phyloP scores from a whole-genome alignment of 768 basidiomycete species.

The Hirschioporus abietinus region DNA sequence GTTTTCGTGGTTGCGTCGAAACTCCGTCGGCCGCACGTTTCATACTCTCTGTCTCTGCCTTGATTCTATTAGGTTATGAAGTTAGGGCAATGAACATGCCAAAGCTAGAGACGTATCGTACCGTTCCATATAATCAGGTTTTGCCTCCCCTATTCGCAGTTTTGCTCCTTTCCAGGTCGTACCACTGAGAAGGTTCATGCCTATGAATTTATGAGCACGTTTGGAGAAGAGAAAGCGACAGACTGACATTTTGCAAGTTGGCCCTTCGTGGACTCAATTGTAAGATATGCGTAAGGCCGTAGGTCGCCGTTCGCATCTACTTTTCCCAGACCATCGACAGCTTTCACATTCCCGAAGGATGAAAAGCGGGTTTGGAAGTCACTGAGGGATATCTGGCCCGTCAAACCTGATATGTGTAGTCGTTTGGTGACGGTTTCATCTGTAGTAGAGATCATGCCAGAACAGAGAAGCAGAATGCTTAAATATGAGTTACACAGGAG shows the following conservation, averaged over 20 bases:
- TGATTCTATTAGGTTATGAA: conserved; percentile 23
- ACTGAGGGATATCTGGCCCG: conserved; percentile 50
- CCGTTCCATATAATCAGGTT: conserved; percentile 66
- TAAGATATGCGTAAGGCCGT: conserved; percentile 69
- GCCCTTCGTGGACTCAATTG: conserved; percentile 55
- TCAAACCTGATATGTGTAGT: conserved; percentile 72
- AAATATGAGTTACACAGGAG: no score
- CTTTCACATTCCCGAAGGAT: conserved; percentile 62
- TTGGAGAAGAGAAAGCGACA: conserved; percentile 1
- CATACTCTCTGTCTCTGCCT: conserved; percentile 17
- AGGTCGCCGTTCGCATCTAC: conserved; percentile 61
- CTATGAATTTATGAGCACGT: conserved; percentile 27
- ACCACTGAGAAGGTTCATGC: conserved; percentile 72
- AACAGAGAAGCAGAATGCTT: no score
- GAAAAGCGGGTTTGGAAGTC: conserved; percentile 58
- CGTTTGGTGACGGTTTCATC: conserved; percentile 41
- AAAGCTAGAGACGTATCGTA: conserved; percentile 21
- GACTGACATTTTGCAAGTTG: conserved; percentile 62
- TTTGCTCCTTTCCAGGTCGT: conserved; percentile 87
- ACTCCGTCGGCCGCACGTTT: conserved; percentile 24
- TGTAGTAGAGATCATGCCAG: neutral
- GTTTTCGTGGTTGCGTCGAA: conserved; percentile 8
- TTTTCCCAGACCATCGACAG: conserved; percentile 64
- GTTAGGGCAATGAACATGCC: neutral
- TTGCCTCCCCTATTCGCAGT: conserved; percentile 78